phyloP scores from a whole-genome alignment of 768 basidiomycete species.

The Epithele typhae region DNA sequence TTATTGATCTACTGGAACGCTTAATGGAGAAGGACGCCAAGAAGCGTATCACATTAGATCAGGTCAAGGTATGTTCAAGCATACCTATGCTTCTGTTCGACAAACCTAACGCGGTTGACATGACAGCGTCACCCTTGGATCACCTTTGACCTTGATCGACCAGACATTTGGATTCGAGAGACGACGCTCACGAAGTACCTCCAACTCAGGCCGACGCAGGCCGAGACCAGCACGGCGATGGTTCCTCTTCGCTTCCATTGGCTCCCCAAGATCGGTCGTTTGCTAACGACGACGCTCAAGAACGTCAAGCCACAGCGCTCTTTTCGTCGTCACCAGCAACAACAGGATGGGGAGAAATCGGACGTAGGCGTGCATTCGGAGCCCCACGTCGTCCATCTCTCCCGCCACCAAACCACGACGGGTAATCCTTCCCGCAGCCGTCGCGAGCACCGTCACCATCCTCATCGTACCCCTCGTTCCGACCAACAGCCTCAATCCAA shows the following conservation, averaged over 20 bases:
- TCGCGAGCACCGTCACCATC: conserved; percentile 23
- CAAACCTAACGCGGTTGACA: not conserved
- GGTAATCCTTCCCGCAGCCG: conserved; percentile 5
- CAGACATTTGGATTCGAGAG: conserved; percentile 64
- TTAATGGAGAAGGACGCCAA: conserved; percentile 78
- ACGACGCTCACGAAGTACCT: conserved; percentile 48
- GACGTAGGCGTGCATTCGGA: conserved; percentile 29
- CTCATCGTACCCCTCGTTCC: conserved; percentile 8
- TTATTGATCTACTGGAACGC: conserved; percentile 66
- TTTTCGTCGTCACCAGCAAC: conserved; percentile 16
- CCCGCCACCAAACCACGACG: conserved; percentile 10
- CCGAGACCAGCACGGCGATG: conserved; percentile 75
- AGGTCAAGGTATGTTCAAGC: conserved; percentile 79
- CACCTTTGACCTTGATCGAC: conserved; percentile 59
- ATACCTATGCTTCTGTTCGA: not conserved
- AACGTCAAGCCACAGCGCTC: conserved; percentile 34
- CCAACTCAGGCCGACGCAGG: conserved; percentile 60
- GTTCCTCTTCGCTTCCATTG: conserved; percentile 59
- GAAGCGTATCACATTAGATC: conserved; percentile 70
- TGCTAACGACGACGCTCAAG: conserved; percentile 48
- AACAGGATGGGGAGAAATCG: conserved; percentile 19
- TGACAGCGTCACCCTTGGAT: conserved; percentile 62
- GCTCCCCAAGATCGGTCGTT: conserved; percentile 37
- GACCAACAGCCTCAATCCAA: not conserved
- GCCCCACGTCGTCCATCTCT: conserved; percentile 20